Evolutionary conservation across 345 rosid genomes (phyloP), one percentile per base, ranked within the genome.

Genomic region (Acer campestre): DNA sequence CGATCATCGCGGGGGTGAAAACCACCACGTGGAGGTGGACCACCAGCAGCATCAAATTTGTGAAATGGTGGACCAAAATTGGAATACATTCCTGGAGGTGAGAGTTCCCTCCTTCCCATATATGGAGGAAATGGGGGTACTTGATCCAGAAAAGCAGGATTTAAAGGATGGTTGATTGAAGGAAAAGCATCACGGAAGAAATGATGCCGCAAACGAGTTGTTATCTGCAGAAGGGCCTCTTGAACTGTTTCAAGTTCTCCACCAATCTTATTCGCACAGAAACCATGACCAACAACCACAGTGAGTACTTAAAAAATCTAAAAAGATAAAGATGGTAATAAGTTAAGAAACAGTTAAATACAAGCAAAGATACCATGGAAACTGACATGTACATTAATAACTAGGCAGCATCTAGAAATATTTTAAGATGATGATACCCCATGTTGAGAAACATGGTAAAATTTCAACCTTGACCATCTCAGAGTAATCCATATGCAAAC

Each of bases 141-240:
- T 68, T 86, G 93, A 81, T 89, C 91, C 53, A 85, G 23, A 79
- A 83, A 86, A 68, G 89, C 76, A 64, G 86, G 88, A 83, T 89
- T 82, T 68, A 86, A 71, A 80, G 83, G 87, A 73, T 80, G 93
- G 77, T 86, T 85, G 13, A 69, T 74, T 67, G 89, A 81, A 81
- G 89, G 86, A 75, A 84, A 87, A 78, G 74, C 73, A 74, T 87
- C 89, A 27, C 89, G 92, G 73, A 92, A 90, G 74, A 86, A 88
- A 79, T 89, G 91, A 82, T 89, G 82, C 61, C 79, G 89, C 84
- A 90, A 79, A 82, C 94, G 85, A 22, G 86, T 74, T 73, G 94
- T 90, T 87, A 92, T 88, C 83, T 87, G 93, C 75, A 90, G 35
- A 35, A 92, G 85, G 74, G 94, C 97, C 46, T 92, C 97, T 71